A percentile compares a stretch with the other conserved stretches of the same genome.
phyloP scores from a whole-genome alignment of 495 filamentous ascomycete species.

The Penicillium pancosmium region DNA sequence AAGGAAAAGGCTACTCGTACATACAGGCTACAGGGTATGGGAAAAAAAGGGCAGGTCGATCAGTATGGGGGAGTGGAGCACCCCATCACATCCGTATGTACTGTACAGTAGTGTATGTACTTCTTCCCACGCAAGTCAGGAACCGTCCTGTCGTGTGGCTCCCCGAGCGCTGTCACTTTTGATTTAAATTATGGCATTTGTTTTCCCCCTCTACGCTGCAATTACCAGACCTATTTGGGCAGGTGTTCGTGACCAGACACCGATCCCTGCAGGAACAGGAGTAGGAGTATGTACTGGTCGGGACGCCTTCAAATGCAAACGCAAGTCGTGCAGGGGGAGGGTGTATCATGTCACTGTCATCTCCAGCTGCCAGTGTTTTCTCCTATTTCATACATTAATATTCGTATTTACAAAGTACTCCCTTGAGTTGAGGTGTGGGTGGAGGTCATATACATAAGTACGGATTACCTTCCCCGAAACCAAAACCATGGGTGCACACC shows the following conservation, averaged over 20 bases:
- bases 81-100: too few species aligned
- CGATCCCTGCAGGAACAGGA: constrained; percentile 26
- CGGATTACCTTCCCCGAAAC: too few species aligned
- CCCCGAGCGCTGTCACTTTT: constrained; percentile 1
- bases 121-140: not conserved
- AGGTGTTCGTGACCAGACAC: constrained; percentile 22
- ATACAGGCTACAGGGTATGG: not conserved
- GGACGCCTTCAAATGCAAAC: constrained; percentile 5
- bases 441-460: too few species aligned
- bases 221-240: constrained; percentile 4
- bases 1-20: not conserved
- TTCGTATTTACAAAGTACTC: too few species aligned
- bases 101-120: too few species aligned
- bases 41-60: constrained; percentile 5
- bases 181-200: not conserved
- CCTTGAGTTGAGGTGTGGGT: too few species aligned
- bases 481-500: too few species aligned
- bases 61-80: constrained; percentile 4
- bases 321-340: constrained; percentile 23
- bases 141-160: constrained; percentile 4
- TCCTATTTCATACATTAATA: too few species aligned
- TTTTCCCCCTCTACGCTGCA: not conserved
- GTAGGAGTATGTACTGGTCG: not conserved
- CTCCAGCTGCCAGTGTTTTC: too few species aligned
- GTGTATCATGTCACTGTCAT: not conserved